These are phyloP conservation scores for Beta lomatogona DNA, from an alignment of 179 eudicot species.

Conservation along the genomic window DNA sequence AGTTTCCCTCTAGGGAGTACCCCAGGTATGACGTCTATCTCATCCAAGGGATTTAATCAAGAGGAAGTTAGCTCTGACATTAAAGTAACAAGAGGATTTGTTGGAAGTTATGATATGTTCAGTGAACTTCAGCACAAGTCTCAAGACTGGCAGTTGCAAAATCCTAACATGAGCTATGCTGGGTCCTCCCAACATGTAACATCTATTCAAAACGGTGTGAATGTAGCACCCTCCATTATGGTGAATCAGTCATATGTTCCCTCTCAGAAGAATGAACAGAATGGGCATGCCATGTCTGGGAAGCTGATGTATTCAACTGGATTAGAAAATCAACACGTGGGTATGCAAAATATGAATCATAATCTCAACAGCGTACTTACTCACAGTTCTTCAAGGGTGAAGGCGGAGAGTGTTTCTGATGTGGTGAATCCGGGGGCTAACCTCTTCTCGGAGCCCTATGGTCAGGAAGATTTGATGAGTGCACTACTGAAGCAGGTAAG, in stretches of 20 bases:
- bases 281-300: constrained; percentile 38
- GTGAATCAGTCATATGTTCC: constrained; percentile 45
- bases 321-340: constrained; percentile 39
- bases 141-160: constrained; percentile 62
- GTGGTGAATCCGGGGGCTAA: constrained; percentile 42
- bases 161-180: constrained; percentile 39
- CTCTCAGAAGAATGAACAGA: constrained; percentile 37
- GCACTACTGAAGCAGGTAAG: constrained; percentile 75
- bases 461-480: constrained; percentile 80
- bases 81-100: constrained; percentile 54
- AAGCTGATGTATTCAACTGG: constrained; percentile 43
- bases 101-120: constrained; percentile 58
- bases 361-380: constrained; percentile 33
- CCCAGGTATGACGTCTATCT: constrained; percentile 40
- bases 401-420: constrained; percentile 58
- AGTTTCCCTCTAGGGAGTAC: constrained; percentile 51
- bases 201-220: constrained; percentile 39
- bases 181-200: constrained; percentile 35
- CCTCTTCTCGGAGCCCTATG: constrained; percentile 48
- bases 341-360: constrained; percentile 35
- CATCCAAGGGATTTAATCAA: constrained; percentile 47
- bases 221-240: constrained; percentile 56
- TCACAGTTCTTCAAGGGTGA: constrained; percentile 47
- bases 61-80: constrained; percentile 49
- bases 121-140: constrained; percentile 50